Evolutionary conservation across 345 rosid species (phyloP), one percentile per base, ranked within the genome.

Genomic region (Aurinia saxatilis): DNA sequence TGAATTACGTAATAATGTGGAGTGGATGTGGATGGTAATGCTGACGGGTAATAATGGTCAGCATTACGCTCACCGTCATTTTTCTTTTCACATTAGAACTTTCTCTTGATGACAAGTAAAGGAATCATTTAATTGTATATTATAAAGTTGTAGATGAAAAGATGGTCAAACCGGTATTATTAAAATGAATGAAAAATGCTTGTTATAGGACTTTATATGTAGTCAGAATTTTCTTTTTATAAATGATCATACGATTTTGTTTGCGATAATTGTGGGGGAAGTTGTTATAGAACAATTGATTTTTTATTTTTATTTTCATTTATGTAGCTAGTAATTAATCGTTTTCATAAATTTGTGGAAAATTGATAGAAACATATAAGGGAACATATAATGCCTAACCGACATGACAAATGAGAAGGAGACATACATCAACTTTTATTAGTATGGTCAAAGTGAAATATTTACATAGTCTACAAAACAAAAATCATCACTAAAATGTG

Each of bases 331-430:
- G n/a, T n/a, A n/a, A 17, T n/a, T 6, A 59, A 50, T 68, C 61
- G 67, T 51, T 68, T 42, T 60, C 55, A 60, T 39, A 9, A 38
- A 11, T n/a, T 36, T 11, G 21, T 23, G 5, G 19, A 45, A n/a
- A 45, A 36, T 54, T 55, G 63, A 69, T 49, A 30, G 56, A 19
- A 31, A 50, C 14, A 37, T 14, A 33, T 40, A 19, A 15, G 18
- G 21, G 11, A 15, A 12, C 45, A 36, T 48, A 30, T 39, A 49
- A 49, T 40, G 64, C 54, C 55, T 65, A 71, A 71, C 60, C 75
- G 70, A 71, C 71, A 71, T 57, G 60, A 71, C 55, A 64, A 49
- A 57, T 8, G 31, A 34, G 70, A 71, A 71, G 70, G 71, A 14
- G 60, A 44, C 71, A 65, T 58, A 35, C 50, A 65, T 65, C 45